phyloP scores from a whole-genome alignment of 78 protist genomes.

The Blattamonas nauphoetae region DNA sequence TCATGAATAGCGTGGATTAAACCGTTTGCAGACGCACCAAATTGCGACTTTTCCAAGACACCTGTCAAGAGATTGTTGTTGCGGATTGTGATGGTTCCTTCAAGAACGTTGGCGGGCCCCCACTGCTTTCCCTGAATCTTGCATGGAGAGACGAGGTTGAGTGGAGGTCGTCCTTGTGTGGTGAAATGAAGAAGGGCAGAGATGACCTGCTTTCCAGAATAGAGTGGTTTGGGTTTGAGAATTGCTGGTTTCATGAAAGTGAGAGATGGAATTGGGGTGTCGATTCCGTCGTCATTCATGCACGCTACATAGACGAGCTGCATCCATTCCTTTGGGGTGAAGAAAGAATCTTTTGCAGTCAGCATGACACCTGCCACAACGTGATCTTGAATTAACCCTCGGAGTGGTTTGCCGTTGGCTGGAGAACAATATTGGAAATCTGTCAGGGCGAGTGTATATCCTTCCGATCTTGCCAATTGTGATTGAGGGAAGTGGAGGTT shows the following conservation, averaged over 20 bases:
- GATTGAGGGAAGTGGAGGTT: constrained; percentile 91
- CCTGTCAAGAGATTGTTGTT: constrained; percentile 68
- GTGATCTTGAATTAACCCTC: constrained; percentile 98
- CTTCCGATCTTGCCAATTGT: constrained; percentile 5
- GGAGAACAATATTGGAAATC: constrained; percentile 71
- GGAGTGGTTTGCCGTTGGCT: constrained; percentile 81
- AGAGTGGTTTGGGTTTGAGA: constrained; percentile 62
- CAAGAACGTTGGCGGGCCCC: not conserved
- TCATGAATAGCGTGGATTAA: constrained; percentile 69
- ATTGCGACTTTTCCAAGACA: constrained; percentile 81
- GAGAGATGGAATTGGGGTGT: constrained; percentile 18
- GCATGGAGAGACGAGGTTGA: constrained; percentile 37
- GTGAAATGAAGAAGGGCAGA: not conserved
- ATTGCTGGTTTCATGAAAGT: constrained; percentile 63
- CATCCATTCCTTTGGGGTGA: constrained; percentile 34
- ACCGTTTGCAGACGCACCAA: constrained; percentile 73
- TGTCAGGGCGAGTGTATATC: not conserved
- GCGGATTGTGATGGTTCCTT: constrained; percentile 41
- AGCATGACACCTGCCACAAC: constrained; percentile 81
- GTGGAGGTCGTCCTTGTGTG: constrained; percentile 14
- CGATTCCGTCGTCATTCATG: constrained; percentile 2
- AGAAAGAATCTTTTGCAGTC: constrained; percentile 74
- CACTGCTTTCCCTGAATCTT: constrained; percentile 44
- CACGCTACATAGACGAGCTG: constrained; percentile 42
- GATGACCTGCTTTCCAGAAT: constrained; percentile 92